Evolutionary conservation across 345 rosid species (phyloP).

Genomic region (Cardamine resedifolia): DNA sequence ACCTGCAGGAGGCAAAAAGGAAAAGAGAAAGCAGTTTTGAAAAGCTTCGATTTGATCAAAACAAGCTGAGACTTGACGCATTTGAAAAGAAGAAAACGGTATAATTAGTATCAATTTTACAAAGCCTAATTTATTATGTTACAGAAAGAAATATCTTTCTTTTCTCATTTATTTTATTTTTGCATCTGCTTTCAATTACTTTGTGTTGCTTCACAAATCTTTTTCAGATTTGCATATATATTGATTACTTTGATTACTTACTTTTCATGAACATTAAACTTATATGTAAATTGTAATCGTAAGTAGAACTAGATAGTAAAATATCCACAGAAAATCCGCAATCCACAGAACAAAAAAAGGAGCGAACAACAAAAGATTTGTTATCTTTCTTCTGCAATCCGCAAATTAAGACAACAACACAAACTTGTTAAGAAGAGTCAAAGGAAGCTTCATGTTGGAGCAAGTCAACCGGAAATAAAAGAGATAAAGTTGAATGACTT

Average conservation of each 20-base stretch:
- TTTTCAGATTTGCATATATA: not conserved
- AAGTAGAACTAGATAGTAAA: no score
- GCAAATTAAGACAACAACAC: no score
- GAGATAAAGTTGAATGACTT: no score
- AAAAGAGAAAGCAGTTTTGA: not conserved
- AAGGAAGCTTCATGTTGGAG: no score
- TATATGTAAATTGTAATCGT: constrained; percentile 1
- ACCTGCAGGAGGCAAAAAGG: not conserved
- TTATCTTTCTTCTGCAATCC: no score
- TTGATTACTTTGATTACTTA: no score
- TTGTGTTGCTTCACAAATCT: not conserved
- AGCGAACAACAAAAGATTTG: no score
- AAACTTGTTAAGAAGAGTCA: no score
- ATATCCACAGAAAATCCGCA: no score
- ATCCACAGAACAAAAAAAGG: no score
- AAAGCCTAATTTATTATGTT: not conserved
- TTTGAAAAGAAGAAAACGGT: not conserved
- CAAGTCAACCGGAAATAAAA: no score
- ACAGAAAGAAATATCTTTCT: not conserved
- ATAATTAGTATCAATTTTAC: not conserved
- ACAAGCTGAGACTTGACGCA: not conserved
- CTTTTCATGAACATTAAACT: not conserved
- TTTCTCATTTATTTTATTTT: not conserved
- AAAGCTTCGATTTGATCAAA: not conserved
- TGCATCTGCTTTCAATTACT: not conserved